Conservation (phyloP, 2,329 filamentous ascomycete genomes). For the Penicillium decumbens region DNA sequence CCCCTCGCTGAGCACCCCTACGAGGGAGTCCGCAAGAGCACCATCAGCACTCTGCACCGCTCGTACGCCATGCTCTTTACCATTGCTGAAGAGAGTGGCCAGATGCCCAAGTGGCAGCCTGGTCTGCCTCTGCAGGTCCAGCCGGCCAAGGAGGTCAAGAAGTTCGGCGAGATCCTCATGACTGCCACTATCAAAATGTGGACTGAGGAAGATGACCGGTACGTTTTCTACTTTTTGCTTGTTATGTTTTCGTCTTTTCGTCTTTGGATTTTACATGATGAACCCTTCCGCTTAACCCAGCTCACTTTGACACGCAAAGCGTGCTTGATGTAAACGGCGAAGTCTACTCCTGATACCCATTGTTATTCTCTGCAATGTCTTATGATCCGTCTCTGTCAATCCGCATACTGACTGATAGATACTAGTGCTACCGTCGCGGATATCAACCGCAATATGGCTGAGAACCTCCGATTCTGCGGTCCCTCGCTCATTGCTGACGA, state of each 20-base stretch:
- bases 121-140: slow-evolving; percentile 77
- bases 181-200: slow-evolving; percentile 79
- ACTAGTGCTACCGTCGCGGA: slow-evolving; percentile 80
- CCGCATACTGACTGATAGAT: slow-evolving; percentile 42
- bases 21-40: slow-evolving; percentile 88
- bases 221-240: slow-evolving; percentile 48
- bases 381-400: background rate
- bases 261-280: slow-evolving; percentile 61
- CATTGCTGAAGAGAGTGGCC: slow-evolving; percentile 73
- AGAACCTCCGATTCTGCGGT: slow-evolving; percentile 84
- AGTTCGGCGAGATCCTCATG: slow-evolving; percentile 80
- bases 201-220: slow-evolving; percentile 90
- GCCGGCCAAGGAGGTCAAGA: slow-evolving; percentile 72
- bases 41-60: slow-evolving; percentile 86
- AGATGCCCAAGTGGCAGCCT: slow-evolving; percentile 77
- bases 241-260: slow-evolving; percentile 5
- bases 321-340: slow-evolving; percentile 86
- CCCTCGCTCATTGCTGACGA: slow-evolving; percentile 74
- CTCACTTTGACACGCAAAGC: slow-evolving; percentile 93
- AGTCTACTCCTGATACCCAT: slow-evolving; percentile 44
- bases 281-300: slow-evolving; percentile 90
- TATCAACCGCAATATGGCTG: slow-evolving; percentile 88
- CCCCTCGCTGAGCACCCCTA: slow-evolving; percentile 83
- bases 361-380: background rate
- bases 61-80: slow-evolving; percentile 88